Evolutionary conservation across 1,139 yeast genomes (phyloP).

Genomic region (Eremothecium cymbalariae): DNA sequence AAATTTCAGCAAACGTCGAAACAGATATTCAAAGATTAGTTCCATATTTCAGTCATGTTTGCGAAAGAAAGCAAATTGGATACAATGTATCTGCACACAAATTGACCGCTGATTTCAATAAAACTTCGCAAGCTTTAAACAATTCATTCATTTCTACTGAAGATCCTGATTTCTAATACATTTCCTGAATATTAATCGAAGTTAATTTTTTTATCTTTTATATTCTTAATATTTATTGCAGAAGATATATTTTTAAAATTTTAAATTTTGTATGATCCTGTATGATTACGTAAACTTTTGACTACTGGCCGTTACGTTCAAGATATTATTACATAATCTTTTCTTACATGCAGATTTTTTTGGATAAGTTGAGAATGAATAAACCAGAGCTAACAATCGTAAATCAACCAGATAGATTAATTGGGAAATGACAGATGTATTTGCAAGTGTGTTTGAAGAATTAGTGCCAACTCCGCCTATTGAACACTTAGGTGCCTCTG

Average conservation of each 20-base stretch:
- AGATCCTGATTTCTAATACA: no score
- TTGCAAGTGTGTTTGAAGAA: slow-evolving; percentile 15
- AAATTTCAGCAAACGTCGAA: slow-evolving; percentile 24
- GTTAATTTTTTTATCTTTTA: not conserved
- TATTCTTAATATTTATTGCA: not conserved
- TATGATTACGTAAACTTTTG: no score
- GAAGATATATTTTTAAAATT: not conserved
- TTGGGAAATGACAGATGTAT: slow-evolving; percentile 3
- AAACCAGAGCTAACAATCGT: no score
- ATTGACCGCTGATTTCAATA: slow-evolving; percentile 17
- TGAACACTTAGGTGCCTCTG: slow-evolving; percentile 36
- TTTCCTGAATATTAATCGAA: no score
- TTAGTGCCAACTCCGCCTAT: slow-evolving; percentile 17
- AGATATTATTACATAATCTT: no score
- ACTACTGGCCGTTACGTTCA: no score
- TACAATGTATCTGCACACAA: slow-evolving; percentile 25
- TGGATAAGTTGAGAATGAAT: no score
- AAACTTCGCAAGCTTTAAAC: no score
- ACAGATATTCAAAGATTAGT: slow-evolving; percentile 24
- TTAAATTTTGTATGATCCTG: no score
- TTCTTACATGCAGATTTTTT: no score
- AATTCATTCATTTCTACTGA: no score
- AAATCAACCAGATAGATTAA: no score
- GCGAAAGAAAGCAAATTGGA: slow-evolving; percentile 25
- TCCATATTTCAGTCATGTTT: slow-evolving; percentile 19